Percentiles rank a stretch among this genome's conserved stretches.
Conservation (phyloP, 176 grass and related monocot genomes). For the Sorghum bicolor region DNA sequence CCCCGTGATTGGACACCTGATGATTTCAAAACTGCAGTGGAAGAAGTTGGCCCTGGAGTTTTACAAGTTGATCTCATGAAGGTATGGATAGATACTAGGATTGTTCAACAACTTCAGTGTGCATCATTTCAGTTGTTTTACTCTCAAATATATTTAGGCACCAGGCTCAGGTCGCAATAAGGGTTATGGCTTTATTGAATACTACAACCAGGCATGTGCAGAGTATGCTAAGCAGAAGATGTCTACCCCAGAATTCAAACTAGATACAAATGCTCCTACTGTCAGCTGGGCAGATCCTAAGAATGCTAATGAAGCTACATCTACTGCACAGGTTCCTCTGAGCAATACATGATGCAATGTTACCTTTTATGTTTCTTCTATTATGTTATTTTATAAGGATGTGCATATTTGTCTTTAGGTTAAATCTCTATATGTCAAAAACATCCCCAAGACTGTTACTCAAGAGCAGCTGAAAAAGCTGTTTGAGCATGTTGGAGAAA, state of each 20-base stretch:
- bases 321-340: conserved; percentile 60
- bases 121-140: conserved; percentile 15
- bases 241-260: conserved; percentile 76
- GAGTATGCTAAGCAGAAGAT: conserved; percentile 87
- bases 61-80: conserved; percentile 70
- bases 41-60: conserved; percentile 80
- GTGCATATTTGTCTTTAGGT: conserved; percentile 39
- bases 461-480: conserved; percentile 59
- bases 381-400: conserved; percentile 20
- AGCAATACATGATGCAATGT: neutral
- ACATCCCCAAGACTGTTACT: conserved; percentile 82
- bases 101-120: neutral
- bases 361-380: conserved; percentile 12
- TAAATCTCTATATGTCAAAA: conserved; percentile 93
- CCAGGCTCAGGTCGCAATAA: conserved; percentile 50
- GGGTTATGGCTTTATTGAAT: conserved; percentile 84
- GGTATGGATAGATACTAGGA: conserved; percentile 40
- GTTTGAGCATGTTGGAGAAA: conserved; percentile 80
- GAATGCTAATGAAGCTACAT: conserved; percentile 49
- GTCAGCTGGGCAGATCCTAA: conserved; percentile 89
- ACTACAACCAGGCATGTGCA: conserved; percentile 91
- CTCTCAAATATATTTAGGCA: conserved; percentile 44
- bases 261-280: conserved; percentile 70
- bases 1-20: conserved; percentile 65
- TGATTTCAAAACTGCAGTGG: conserved; percentile 69